Conservation (phyloP, 306 rosid genomes). For the Hippophae tibetana region DNA sequence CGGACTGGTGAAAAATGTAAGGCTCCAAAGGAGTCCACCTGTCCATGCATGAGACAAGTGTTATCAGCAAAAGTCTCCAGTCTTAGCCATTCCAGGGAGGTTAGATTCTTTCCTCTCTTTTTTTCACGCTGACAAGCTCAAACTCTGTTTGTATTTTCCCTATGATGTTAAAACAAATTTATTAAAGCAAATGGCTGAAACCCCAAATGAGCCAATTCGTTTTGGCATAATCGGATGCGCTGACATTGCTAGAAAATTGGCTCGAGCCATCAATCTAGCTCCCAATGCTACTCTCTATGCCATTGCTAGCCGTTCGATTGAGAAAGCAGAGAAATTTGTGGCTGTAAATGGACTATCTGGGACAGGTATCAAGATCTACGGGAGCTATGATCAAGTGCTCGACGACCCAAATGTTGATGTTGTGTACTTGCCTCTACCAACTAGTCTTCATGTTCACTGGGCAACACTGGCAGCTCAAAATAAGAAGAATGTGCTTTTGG, state of each 20-base stretch:
- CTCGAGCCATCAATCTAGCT: conserved; percentile 56
- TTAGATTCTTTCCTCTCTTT: no score
- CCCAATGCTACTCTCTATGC: conserved; percentile 57
- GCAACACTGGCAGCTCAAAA: conserved; percentile 51
- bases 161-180: no score
- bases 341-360: conserved; percentile 20
- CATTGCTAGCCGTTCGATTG: conserved; percentile 54
- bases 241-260: conserved; percentile 53
- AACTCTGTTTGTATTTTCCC: no score
- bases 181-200: conserved; percentile 18
- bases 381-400: conserved; percentile 50
- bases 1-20: no score
- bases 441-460: conserved; percentile 60
- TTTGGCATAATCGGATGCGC: conserved; percentile 71
- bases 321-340: conserved; percentile 52
- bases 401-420: conserved; percentile 64
- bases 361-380: conserved; percentile 32
- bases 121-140: no score
- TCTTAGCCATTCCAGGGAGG: no score
- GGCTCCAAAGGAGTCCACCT: no score
- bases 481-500: conserved; percentile 71
- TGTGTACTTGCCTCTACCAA: conserved; percentile 66
- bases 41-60: no score
- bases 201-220: conserved; percentile 24
- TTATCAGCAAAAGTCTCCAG: no score